Evolutionary conservation across 2,329 filamentous ascomycete genomes (phyloP), one percentile per base, ranked within the genome.

Genomic region (Xylaria sp.): DNA sequence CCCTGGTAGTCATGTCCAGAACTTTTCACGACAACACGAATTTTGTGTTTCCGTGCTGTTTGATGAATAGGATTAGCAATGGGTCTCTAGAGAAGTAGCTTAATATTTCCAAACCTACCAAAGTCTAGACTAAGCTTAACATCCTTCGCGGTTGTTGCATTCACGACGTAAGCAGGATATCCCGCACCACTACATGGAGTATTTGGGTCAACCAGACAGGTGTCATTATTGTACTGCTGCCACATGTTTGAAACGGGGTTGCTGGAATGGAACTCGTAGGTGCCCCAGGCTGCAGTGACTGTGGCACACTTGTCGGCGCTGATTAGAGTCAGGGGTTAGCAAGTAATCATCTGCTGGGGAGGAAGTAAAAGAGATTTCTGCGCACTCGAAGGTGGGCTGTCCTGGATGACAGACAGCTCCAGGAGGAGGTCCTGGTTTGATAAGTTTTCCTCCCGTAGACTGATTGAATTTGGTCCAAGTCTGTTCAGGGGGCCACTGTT

Each of bases 211-310:
- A 85, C 85, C 50, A 87, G 78, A 74, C 86, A 88, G 13, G 84
- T 82, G 76, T 84, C 84, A 73, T 88, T 86, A 68, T 81, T 81
- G 75, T 79, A 86, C 59, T 85, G 83, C 64, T 85, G 77, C 75
- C 74, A 78, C 69, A 80, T 74, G 69, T 74, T 75, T 59, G 80
- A 81, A 66, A 83, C 72, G 18, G 82, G 82, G 70, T 83, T 74
- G 13, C 71, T 69, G 9, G 76, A 72, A 75, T 84, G 81, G 72
- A 80, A 83, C 15, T 78, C 76, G 54, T 78, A 75, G 48, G 75
- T 79, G n/a, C 28, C 37, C 80, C 80, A 82, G 58, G 73, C 74
- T 55, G 73, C 67, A 60, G 74, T 67, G 9, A 81, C 72, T 12
- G 62, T 62, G 18, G 73, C 63, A 66, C 85, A 86, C 5, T 75